Conservation (phyloP, 1,284 basidiomycete genomes). For the Puccinia triticina region DNA sequence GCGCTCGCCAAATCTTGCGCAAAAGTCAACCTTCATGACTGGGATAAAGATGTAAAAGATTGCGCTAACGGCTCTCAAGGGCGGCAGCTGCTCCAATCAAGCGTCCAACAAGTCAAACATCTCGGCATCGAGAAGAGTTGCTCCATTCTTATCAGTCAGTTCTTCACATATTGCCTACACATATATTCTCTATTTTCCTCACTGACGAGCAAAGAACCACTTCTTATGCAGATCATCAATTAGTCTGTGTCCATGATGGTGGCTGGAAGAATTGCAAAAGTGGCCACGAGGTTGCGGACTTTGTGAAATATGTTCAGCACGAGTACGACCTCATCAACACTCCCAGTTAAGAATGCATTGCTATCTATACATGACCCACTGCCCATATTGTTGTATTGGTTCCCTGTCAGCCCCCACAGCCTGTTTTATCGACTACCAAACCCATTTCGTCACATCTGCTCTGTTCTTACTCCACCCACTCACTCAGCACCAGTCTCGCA, state of each 20-base stretch:
- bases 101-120: slow-evolving; percentile 41
- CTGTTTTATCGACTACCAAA: background rate
- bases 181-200: background rate
- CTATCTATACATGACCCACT: background rate
- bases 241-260: slow-evolving; percentile 54
- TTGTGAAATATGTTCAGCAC: slow-evolving; percentile 36
- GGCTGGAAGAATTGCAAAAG: slow-evolving; percentile 53
- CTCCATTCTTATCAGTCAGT: slow-evolving; percentile 54
- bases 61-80: slow-evolving; percentile 54
- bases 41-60: slow-evolving; percentile 43
- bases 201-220: slow-evolving; percentile 39
- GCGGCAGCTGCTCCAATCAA: slow-evolving; percentile 42
- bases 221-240: slow-evolving; percentile 52
- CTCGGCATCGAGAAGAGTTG: slow-evolving; percentile 54
- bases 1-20: slow-evolving; percentile 54
- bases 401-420: too few species aligned
- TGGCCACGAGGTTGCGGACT: slow-evolving; percentile 53
- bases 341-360: background rate
- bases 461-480: background rate
- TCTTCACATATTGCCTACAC: background rate
- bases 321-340: slow-evolving; percentile 16
- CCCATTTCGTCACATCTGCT: background rate
- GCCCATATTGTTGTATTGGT: background rate
- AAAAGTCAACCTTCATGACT: slow-evolving; percentile 53
- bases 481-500: background rate